phyloP scores from a whole-genome alignment of 768 basidiomycete genomes.

The Vishniacozyma victoriae region DNA sequence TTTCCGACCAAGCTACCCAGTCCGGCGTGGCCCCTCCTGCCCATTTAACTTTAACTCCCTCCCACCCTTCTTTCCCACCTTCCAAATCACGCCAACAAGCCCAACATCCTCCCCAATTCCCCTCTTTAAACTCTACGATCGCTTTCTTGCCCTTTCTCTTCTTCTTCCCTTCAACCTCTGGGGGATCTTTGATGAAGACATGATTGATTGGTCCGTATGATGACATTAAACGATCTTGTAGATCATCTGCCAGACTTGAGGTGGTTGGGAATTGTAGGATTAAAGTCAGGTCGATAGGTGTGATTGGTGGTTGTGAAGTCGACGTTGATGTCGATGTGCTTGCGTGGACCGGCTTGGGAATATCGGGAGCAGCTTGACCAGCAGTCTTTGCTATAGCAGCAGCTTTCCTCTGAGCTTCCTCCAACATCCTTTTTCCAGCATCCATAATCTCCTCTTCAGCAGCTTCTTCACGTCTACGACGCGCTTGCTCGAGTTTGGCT shows the following conservation, averaged over 20 bases:
- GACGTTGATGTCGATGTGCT: neutral
- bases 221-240: constrained; percentile 11
- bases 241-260: constrained; percentile 2
- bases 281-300: constrained; percentile 35
- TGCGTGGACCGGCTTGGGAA: neutral
- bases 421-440: constrained; percentile 34
- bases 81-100: constrained; percentile 40
- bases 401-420: constrained; percentile 30
- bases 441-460: constrained; percentile 43
- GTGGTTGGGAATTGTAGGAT: constrained; percentile 35
- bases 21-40: constrained; percentile 23
- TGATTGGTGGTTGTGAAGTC: constrained; percentile 22
- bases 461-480: constrained; percentile 17
- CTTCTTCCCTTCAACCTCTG: constrained; percentile 14
- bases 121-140: constrained; percentile 36
- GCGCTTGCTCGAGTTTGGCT: constrained; percentile 28
- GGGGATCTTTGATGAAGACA: constrained; percentile 23
- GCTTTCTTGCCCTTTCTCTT: constrained; percentile 29
- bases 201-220: constrained; percentile 38
- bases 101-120: constrained; percentile 44
- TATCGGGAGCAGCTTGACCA: neutral
- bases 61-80: constrained; percentile 3
- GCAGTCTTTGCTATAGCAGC: constrained; percentile 10
- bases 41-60: constrained; percentile 38
- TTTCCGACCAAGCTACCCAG: constrained; percentile 38